These are phyloP conservation scores for Lactarius pseudohatsudake DNA, from an alignment of 768 basidiomycete species.

Conservation along the genomic window DNA sequence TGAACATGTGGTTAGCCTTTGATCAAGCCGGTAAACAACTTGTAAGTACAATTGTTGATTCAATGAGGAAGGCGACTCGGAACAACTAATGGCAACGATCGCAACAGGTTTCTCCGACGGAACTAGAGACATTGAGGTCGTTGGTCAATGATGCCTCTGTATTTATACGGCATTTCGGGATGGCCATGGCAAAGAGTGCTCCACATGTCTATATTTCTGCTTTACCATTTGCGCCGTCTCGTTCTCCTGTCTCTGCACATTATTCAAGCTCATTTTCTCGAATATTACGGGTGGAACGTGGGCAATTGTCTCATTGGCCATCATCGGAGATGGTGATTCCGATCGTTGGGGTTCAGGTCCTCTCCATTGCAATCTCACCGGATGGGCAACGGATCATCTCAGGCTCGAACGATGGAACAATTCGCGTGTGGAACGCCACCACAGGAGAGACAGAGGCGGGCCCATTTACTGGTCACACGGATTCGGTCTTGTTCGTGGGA, in stretches of 20 bases:
- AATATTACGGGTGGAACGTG: neutral
- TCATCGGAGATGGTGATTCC: neutral
- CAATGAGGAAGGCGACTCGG: neutral
- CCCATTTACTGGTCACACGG: too few relatives aligned
- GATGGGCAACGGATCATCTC: neutral
- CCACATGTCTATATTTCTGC: neutral
- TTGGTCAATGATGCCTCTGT: neutral
- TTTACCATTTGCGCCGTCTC: neutral
- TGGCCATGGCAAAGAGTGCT: neutral
- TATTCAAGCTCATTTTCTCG: neutral
- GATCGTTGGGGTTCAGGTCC: neutral
- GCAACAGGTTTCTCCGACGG: neutral
- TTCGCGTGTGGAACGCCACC: too few relatives aligned
- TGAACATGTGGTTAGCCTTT: neutral
- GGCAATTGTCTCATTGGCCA: neutral
- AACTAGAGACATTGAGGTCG: neutral
- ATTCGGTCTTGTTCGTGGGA: too few relatives aligned
- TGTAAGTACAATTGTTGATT: neutral
- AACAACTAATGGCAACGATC: neutral
- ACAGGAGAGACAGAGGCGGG: too few relatives aligned
- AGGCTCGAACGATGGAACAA: neutral
- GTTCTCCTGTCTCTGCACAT: neutral
- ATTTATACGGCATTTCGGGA: constrained; percentile 2
- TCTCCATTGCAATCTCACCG: neutral
- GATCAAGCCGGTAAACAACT: neutral